Evolutionary conservation across 768 basidiomycete genomes (phyloP).

Genomic region (Lenzites betulinus): DNA sequence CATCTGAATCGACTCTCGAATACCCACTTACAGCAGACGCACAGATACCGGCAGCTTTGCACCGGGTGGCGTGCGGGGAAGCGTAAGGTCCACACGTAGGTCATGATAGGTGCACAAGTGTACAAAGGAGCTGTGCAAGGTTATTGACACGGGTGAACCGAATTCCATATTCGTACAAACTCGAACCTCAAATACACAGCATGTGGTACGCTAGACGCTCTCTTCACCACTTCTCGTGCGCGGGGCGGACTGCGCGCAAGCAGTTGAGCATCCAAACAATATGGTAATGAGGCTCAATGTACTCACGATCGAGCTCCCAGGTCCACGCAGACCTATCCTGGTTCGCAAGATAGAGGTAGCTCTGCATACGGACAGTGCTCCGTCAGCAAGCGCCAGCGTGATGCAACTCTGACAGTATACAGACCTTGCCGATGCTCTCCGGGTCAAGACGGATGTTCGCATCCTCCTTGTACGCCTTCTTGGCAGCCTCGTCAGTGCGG

Average conservation of each 20-base stretch:
- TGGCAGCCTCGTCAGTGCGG: constrained; percentile 15
- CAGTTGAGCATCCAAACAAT: background rate
- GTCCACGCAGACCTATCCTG: constrained; percentile 76
- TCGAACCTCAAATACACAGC: background rate
- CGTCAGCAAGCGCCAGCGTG: background rate
- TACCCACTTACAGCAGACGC: too few relatives aligned
- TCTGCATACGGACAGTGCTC: constrained; percentile 37
- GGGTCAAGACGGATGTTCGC: constrained; percentile 55
- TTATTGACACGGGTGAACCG: background rate
- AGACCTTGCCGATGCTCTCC: constrained; percentile 68
- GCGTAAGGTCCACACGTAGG: too few relatives aligned
- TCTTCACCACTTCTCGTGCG: constrained; percentile 53
- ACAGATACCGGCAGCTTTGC: too few relatives aligned
- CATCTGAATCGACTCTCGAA: too few relatives aligned
- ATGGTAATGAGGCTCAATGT: background rate
- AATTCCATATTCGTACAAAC: background rate
- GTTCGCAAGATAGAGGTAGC: constrained; percentile 64
- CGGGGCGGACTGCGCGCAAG: constrained; percentile 44
- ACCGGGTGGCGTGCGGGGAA: too few relatives aligned
- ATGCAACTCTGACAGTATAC: background rate
- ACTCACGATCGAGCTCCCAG: constrained; percentile 78
- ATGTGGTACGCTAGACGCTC: background rate
- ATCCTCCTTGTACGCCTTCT: constrained; percentile 45
- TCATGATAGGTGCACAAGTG: too few relatives aligned
- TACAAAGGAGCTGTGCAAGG: background rate